Conservation (phyloP, 495 filamentous ascomycete genomes). For the Aspergillus avenaceus region DNA sequence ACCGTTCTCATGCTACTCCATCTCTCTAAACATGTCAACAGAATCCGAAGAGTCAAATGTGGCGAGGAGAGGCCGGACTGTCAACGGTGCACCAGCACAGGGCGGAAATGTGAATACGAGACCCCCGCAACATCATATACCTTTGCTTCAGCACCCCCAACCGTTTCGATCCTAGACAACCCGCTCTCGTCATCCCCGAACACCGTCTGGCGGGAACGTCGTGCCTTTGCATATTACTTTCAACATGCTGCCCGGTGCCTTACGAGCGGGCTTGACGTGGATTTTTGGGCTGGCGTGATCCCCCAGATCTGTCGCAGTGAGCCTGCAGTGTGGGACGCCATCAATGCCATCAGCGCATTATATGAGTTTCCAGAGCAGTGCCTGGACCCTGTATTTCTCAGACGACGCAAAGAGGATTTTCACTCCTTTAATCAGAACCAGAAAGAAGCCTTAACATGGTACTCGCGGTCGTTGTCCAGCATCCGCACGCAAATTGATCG, state of each 20-base stretch:
- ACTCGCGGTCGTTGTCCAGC: conserved; percentile 30
- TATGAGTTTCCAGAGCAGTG: conserved; percentile 31
- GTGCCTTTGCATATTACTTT: conserved; percentile 51
- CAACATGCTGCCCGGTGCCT: conserved; percentile 42
- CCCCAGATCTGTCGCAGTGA: conserved; percentile 51
- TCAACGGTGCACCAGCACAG: conserved; percentile 44
- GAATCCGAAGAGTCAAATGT: conserved; percentile 54
- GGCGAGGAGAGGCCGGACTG: conserved; percentile 51
- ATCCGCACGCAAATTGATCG: conserved; percentile 30
- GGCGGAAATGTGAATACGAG: conserved; percentile 45
- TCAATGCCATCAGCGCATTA: conserved; percentile 46
- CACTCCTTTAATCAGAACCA: conserved; percentile 10
- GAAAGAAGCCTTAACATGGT: conserved; percentile 27
- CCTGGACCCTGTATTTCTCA: conserved; percentile 15
- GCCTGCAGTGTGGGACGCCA: conserved; percentile 53
- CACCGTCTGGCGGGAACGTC: conserved; percentile 27
- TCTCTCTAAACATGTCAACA: not conserved
- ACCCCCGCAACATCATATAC: not conserved
- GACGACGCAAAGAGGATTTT: not conserved
- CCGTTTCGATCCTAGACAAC: conserved; percentile 5
- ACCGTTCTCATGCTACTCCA: not conserved
- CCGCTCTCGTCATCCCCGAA: conserved; percentile 20
- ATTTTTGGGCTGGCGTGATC: conserved; percentile 52
- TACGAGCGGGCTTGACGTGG: conserved; percentile 39
- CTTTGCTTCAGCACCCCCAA: conserved; percentile 4